A percentile compares a stretch with the other conserved stretches of the same genome.
Conservation (phyloP, 2,329 filamentous ascomycete species). For the Aspergillus sp. region DNA sequence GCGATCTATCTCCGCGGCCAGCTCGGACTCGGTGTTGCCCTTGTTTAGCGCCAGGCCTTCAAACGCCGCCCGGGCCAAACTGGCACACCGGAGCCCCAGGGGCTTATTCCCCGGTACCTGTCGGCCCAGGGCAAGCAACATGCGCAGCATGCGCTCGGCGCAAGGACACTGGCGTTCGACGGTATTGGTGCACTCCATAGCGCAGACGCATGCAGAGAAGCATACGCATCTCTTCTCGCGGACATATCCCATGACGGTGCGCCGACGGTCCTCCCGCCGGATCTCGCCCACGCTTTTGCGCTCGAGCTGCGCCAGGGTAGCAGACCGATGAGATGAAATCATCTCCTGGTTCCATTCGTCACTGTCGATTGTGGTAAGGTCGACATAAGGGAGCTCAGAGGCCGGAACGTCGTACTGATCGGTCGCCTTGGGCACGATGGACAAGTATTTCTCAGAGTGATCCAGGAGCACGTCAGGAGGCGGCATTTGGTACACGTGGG, state of each 20-base stretch:
- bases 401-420: slow-evolving; percentile 8
- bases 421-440: slow-evolving; percentile 11
- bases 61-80: slow-evolving; percentile 22
- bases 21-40: slow-evolving; percentile 11
- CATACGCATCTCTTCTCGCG: slow-evolving; percentile 30
- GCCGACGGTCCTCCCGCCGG: slow-evolving; percentile 18
- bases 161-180: slow-evolving; percentile 26
- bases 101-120: slow-evolving; percentile 6
- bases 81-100: slow-evolving; percentile 16
- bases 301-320: slow-evolving; percentile 25
- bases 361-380: slow-evolving; percentile 9
- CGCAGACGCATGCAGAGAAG: slow-evolving; percentile 22
- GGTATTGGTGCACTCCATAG: slow-evolving; percentile 22
- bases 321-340: slow-evolving; percentile 23
- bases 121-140: slow-evolving; percentile 17
- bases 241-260: slow-evolving; percentile 16
- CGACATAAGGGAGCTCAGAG: slow-evolving; percentile 17
- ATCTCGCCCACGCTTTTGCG: slow-evolving; percentile 26
- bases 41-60: slow-evolving; percentile 19
- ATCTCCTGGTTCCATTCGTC: slow-evolving; percentile 16
- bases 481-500: slow-evolving; percentile 21
- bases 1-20: slow-evolving; percentile 15
- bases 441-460: slow-evolving; percentile 29
- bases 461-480: slow-evolving; percentile 19
- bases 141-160: slow-evolving; percentile 23